Conservation (phyloP, 2,329 filamentous ascomycete genomes). For the Exserohilum rostratum region DNA sequence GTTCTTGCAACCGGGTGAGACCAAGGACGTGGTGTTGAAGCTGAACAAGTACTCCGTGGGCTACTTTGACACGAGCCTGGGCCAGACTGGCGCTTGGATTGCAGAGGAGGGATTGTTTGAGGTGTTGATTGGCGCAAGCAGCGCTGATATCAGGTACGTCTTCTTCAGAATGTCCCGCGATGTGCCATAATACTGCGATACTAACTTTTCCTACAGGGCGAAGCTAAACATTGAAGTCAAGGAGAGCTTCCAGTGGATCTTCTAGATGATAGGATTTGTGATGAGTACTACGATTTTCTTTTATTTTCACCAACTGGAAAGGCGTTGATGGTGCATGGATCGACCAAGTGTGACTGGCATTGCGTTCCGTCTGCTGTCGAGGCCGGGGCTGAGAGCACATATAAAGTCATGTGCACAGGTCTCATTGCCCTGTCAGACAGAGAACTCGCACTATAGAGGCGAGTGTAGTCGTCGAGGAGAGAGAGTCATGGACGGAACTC, state of each 20-base stretch:
- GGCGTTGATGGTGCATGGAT: slow-evolving; percentile 4
- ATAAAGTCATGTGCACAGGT: background rate
- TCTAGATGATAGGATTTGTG: slow-evolving; percentile 45
- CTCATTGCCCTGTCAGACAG: background rate
- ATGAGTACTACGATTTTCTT: slow-evolving; percentile 9
- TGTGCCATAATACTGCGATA: background rate
- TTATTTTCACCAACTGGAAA: background rate
- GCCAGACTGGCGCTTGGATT: slow-evolving; percentile 61
- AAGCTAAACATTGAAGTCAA: slow-evolving; percentile 63
- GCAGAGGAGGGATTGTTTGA: slow-evolving; percentile 69
- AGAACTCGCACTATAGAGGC: background rate
- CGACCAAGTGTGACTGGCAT: background rate
- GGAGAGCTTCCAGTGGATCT: slow-evolving; percentile 71
- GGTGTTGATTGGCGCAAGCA: slow-evolving; percentile 66
- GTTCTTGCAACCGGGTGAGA: slow-evolving; percentile 46
- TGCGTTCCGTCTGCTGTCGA: background rate
- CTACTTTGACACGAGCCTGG: slow-evolving; percentile 67
- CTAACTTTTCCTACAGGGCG: slow-evolving; percentile 48
- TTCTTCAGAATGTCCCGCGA: background rate
- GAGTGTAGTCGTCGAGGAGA: background rate
- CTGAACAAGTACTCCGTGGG: slow-evolving; percentile 57
- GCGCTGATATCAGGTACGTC: slow-evolving; percentile 66
- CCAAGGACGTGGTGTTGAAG: slow-evolving; percentile 38
- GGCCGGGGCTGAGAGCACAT: background rate
- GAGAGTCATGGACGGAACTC: background rate